These are phyloP conservation scores for Botrytis byssoidea DNA, from an alignment of 2,329 filamentous ascomycete genomes.

Conservation along the genomic window DNA sequence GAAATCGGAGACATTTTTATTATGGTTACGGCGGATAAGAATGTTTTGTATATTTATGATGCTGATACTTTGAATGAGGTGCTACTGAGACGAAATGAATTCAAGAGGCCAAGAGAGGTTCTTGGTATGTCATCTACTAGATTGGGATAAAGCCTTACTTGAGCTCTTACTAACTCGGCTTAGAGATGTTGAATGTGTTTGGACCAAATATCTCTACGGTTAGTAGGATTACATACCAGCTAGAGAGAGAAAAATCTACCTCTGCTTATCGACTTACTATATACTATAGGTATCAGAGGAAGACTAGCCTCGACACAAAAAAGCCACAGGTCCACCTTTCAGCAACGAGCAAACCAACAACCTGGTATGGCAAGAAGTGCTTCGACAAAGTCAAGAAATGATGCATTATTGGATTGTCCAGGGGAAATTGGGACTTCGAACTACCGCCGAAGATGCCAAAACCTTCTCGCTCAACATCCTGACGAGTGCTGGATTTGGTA, in stretches of 20 bases:
- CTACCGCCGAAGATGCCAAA: background rate
- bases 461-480: background rate
- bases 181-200: background rate
- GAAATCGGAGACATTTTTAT: background rate
- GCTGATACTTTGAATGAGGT: background rate
- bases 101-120: background rate
- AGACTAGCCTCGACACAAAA: background rate
- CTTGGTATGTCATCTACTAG: background rate
- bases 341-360: background rate
- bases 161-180: background rate
- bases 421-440: background rate
- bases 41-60: background rate
- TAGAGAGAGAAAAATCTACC: background rate
- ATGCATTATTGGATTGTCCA: background rate
- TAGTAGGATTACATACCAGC: background rate
- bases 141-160: accelerated
- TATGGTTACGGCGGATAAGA: background rate
- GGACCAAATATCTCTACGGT: background rate
- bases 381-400: background rate
- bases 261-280: background rate
- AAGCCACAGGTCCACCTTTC: background rate
- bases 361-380: background rate
- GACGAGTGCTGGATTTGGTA: background rate
- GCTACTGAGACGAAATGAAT: background rate
- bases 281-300: background rate